Conservation (phyloP, 2,329 filamentous ascomycete species). For the Hysterium pulicare region DNA sequence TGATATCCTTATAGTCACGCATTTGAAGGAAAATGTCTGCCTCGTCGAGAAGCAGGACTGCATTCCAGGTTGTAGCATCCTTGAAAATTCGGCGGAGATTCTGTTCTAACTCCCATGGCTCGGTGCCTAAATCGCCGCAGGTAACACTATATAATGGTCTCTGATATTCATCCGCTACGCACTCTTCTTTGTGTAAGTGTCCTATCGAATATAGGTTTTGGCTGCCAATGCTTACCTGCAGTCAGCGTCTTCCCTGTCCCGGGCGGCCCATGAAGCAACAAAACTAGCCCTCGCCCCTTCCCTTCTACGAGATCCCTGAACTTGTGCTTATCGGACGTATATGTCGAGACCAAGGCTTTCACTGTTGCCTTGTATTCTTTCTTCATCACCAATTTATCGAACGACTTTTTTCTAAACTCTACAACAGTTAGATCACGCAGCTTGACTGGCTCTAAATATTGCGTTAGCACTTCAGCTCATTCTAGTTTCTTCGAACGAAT, state of each 20-base stretch:
- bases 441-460: not conserved
- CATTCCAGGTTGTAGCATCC: slow-evolving; percentile 50
- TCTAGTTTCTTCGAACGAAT: too few species aligned
- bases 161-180: slow-evolving; percentile 32
- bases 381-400: not conserved
- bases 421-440: not conserved
- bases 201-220: slow-evolving; percentile 41
- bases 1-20: slow-evolving; percentile 46
- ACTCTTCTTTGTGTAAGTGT: slow-evolving; percentile 33
- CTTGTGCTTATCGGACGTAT: not conserved
- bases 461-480: too few species aligned
- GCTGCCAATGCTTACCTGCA: slow-evolving; percentile 23
- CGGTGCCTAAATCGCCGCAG: slow-evolving; percentile 49
- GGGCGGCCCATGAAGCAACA: slow-evolving; percentile 83
- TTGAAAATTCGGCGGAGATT: slow-evolving; percentile 48
- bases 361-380: not conserved
- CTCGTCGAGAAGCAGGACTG: slow-evolving; percentile 52
- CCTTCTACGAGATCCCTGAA: slow-evolving; percentile 40
- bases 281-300: slow-evolving; percentile 50
- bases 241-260: slow-evolving; percentile 78
- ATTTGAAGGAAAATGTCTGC: slow-evolving; percentile 53
- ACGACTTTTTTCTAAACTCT: not conserved
- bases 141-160: slow-evolving; percentile 48
- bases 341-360: not conserved
- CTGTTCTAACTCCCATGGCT: slow-evolving; percentile 44